A percentile compares a stretch with the other conserved stretches of the same genome.
phyloP scores from a whole-genome alignment of 768 basidiomycete genomes.

The Mycena rosella region DNA sequence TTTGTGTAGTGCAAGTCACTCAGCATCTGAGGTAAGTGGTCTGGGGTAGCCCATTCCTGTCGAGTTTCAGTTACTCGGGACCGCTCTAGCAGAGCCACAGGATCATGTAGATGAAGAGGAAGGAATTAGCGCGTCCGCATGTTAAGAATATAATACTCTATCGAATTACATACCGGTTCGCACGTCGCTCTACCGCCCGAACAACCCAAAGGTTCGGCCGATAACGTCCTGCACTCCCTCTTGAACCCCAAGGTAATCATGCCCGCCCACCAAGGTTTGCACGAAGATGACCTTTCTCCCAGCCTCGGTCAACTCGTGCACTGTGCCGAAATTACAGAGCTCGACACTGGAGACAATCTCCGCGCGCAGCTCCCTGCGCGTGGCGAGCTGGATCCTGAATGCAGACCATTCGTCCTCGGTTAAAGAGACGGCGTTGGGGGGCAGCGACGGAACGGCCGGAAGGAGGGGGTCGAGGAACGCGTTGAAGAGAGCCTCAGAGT shows the following conservation, averaged over 20 bases:
- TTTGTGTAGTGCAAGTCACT: too few species aligned
- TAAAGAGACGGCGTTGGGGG: constrained; percentile 50
- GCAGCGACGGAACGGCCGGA: constrained; percentile 57
- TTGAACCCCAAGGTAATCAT: constrained; percentile 71
- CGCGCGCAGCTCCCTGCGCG: constrained; percentile 56
- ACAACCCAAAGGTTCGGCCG: constrained; percentile 50
- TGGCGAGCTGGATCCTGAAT: constrained; percentile 53
- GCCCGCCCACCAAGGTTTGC: constrained; percentile 73
- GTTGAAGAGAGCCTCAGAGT: constrained; percentile 78
- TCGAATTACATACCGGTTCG: not conserved
- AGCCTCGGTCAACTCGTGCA: constrained; percentile 64
- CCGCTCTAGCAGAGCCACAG: too few species aligned
- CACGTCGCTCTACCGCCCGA: not conserved
- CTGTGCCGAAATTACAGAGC: constrained; percentile 62
- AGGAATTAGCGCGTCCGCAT: too few species aligned
- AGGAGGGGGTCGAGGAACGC: constrained; percentile 74
- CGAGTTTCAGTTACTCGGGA: too few species aligned
- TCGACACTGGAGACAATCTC: constrained; percentile 59
- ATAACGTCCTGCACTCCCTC: constrained; percentile 83
- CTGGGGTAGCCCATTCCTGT: too few species aligned
- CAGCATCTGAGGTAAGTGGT: too few species aligned
- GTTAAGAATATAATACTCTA: too few species aligned
- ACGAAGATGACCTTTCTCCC: constrained; percentile 67
- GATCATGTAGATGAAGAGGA: too few species aligned
- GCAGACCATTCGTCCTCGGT: constrained; percentile 59